Conservation (phyloP, 331 rosid species). For the Cydonia oblonga region DNA sequence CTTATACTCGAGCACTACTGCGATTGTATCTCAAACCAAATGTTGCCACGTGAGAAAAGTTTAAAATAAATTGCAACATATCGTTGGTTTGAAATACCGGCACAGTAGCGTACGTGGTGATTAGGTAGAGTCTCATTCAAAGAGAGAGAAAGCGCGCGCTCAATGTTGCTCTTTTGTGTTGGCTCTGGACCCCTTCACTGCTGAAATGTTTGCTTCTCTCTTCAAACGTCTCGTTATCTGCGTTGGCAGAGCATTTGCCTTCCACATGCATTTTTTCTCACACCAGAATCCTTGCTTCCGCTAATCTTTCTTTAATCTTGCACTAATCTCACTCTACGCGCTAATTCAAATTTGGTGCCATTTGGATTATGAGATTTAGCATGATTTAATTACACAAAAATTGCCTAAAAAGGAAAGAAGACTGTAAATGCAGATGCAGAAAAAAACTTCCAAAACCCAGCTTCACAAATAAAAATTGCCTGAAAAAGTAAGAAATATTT, state of each 20-base stretch:
- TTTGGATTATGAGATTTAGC: neutral
- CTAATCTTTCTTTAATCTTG: neutral
- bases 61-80: too few species aligned
- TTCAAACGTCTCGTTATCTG: neutral
- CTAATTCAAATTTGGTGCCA: neutral
- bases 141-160: neutral
- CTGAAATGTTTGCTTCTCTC: neutral
- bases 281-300: neutral
- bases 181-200: neutral
- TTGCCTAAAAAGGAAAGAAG: neutral
- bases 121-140: too few species aligned
- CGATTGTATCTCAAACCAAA: neutral
- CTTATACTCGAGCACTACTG: neutral
- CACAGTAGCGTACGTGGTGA: too few species aligned
- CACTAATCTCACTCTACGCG: neutral
- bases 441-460: neutral
- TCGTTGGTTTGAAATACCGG: neutral
- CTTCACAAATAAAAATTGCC: neutral
- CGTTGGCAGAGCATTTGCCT: neutral
- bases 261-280: neutral
- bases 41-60: too few species aligned
- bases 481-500: neutral
- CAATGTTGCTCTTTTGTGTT: neutral
- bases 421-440: neutral
- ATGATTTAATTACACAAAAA: neutral